These are phyloP conservation scores for Penicillium flavigenum DNA, from an alignment of 495 filamentous ascomycete species.

Conservation along the genomic window DNA sequence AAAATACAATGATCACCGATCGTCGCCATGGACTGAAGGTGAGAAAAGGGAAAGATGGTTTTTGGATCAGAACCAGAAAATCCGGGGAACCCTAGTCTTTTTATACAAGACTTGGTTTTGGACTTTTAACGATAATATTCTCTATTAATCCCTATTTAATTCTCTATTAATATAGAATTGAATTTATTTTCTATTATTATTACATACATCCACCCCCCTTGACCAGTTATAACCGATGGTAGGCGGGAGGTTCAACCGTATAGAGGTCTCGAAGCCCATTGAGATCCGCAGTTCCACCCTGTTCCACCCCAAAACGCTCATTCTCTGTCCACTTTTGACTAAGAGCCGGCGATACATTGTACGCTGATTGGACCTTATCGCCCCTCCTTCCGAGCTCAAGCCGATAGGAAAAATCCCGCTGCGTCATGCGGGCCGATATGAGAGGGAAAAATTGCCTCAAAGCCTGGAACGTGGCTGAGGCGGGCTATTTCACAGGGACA, in stretches of 20 bases:
- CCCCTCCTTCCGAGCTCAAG: constrained; percentile 27
- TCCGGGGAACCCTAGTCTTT: constrained; percentile 24
- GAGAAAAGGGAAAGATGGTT: constrained; percentile 3
- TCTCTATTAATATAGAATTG: not conserved
- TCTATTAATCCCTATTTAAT: not conserved
- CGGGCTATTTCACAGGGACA: constrained; percentile 8
- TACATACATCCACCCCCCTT: constrained; percentile 6
- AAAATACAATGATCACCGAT: constrained; percentile 11
- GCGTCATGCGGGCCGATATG: constrained; percentile 37
- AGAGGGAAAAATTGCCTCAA: constrained; percentile 31
- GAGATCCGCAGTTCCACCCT: constrained; percentile 16
- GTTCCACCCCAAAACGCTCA: constrained; percentile 14
- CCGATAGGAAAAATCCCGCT: constrained; percentile 30
- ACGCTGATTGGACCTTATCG: constrained; percentile 22
- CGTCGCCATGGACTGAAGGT: constrained; percentile 22
- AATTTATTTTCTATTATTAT: constrained; percentile 10
- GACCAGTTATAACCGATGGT: constrained; percentile 27
- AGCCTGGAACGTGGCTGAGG: constrained; percentile 16
- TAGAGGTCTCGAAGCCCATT: constrained; percentile 25
- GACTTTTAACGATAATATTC: not conserved
- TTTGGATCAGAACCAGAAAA: constrained; percentile 10
- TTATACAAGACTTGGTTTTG: constrained; percentile 17
- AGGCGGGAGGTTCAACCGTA: constrained; percentile 19
- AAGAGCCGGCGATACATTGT: constrained; percentile 25
- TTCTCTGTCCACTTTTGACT: constrained; percentile 22